Evolutionary conservation across 192 early-diverging fungal species (phyloP).

Genomic region (Geranomyces michiganensis): DNA sequence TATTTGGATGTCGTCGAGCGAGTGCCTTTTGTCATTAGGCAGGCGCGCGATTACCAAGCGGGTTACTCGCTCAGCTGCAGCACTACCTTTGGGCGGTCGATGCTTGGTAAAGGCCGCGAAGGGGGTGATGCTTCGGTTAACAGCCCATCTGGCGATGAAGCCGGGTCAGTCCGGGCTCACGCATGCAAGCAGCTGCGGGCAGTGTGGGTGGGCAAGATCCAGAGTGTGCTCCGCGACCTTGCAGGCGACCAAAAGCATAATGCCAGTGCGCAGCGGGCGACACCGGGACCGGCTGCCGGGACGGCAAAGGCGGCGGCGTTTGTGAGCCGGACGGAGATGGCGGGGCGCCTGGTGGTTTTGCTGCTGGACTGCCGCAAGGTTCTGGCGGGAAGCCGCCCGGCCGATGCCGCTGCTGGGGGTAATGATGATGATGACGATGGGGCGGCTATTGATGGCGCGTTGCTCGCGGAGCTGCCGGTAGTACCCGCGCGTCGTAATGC

Average conservation of each 20-base stretch:
- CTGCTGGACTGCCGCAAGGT: slow-evolving; percentile 13
- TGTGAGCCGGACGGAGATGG: slow-evolving; percentile 22
- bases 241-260: background rate
- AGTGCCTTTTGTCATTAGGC: background rate
- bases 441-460: background rate
- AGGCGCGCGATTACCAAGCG: slow-evolving; percentile 16
- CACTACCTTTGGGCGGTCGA: background rate
- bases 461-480: slow-evolving; percentile 1
- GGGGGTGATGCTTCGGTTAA: background rate
- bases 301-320: background rate
- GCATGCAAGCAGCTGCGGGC: background rate
- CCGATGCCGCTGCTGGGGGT: background rate
- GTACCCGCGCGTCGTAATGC: background rate
- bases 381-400: background rate
- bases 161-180: background rate
- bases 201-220: slow-evolving; percentile 15
- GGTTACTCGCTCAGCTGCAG: slow-evolving; percentile 9
- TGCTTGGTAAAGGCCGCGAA: slow-evolving; percentile 1
- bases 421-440: background rate
- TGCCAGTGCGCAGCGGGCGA: background rate
- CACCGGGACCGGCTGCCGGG: background rate
- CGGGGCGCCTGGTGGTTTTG: slow-evolving; percentile 5
- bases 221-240: background rate
- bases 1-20: slow-evolving; percentile 30
- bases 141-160: background rate